phyloP scores from a whole-genome alignment of 2,329 filamentous ascomycete species.

The Botrytis cinerea region DNA sequence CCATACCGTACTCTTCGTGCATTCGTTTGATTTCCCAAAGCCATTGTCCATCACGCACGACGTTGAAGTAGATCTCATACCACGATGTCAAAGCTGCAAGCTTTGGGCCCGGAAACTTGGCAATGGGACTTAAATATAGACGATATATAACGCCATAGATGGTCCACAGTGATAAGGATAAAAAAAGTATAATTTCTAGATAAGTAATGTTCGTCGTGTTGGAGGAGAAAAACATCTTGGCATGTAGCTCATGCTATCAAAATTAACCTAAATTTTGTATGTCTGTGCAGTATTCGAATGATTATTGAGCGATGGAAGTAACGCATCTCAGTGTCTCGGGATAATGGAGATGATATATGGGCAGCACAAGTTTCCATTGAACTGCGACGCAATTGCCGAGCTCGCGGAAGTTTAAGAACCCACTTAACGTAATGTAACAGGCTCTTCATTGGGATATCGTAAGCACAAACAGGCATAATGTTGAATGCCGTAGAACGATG shows the following conservation, averaged over 20 bases:
- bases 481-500: neutral
- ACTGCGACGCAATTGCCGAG: neutral
- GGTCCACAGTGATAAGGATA: constrained; percentile 11
- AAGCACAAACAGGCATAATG: neutral
- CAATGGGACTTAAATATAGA: constrained; percentile 42
- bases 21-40: constrained; percentile 47
- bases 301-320: neutral
- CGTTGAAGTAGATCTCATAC: constrained; percentile 47
- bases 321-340: neutral
- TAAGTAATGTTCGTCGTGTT: neutral
- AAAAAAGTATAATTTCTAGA: neutral
- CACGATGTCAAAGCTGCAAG: constrained; percentile 40
- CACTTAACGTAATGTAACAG: neutral
- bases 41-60: constrained; percentile 47
- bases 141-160: constrained; percentile 31
- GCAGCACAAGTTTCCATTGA: neutral
- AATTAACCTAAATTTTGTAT: neutral
- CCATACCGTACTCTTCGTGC: constrained; percentile 46
- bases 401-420: neutral
- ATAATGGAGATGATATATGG: neutral
- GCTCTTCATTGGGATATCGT: neutral
- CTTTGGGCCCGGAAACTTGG: constrained; percentile 41
- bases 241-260: neutral
- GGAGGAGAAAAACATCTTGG: neutral
- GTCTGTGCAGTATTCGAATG: neutral